These are phyloP conservation scores for Gossypium arboreum DNA, from an alignment of 345 rosid genomes.

Conservation along the genomic window DNA sequence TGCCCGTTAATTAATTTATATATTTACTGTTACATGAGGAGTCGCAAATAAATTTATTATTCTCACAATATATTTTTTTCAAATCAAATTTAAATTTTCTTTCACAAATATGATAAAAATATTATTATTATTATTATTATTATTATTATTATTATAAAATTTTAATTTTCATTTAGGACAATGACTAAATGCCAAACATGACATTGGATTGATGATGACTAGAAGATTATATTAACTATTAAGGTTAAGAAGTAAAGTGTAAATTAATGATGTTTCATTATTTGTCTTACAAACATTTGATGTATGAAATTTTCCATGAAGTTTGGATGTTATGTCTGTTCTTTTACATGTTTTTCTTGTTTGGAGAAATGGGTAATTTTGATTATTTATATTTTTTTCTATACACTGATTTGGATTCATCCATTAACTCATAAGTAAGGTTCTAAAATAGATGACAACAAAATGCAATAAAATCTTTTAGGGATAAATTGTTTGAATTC, in stretches of 20 bases:
- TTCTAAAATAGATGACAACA: neutral
- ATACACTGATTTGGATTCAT: neutral
- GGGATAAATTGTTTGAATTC: no score
- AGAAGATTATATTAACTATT: neutral
- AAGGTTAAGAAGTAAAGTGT: neutral
- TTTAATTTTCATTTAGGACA: neutral
- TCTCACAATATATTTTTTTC: neutral
- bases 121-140: no score
- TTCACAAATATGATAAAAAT: neutral
- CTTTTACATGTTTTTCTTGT: neutral
- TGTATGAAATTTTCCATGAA: neutral
- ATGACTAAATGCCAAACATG: neutral
- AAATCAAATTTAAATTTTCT: neutral
- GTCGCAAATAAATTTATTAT: no score
- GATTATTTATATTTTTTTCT: neutral
- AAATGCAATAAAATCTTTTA: neutral
- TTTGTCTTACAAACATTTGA: neutral
- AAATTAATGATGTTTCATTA: neutral
- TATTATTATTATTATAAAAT: neutral
- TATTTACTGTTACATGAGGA: no score
- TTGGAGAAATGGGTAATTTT: neutral
- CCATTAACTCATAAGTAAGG: neutral
- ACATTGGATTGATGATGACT: neutral
- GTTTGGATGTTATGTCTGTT: neutral
- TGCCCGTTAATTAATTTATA: no score